A percentile compares a stretch with the other conserved stretches of the same genome.
phyloP scores from a whole-genome alignment of 108 stramenopile species.

The Pseudonitzschia delicatissima region DNA sequence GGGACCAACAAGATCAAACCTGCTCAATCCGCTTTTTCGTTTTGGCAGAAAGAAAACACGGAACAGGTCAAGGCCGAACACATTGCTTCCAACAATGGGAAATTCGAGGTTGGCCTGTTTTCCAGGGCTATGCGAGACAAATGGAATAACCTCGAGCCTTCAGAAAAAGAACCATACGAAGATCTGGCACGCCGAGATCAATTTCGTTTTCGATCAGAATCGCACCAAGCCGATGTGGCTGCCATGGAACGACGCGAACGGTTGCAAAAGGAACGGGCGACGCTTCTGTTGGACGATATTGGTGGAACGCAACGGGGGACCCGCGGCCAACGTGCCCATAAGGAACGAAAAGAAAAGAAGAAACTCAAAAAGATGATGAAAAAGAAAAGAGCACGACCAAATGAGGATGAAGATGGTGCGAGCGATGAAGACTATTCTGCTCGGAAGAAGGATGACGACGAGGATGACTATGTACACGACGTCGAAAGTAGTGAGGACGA shows the following conservation, averaged over 20 bases:
- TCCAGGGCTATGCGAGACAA: slow-evolving; percentile 49
- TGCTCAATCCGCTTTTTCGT: slow-evolving; percentile 64
- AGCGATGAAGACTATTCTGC: slow-evolving; percentile 11
- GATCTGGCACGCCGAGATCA: slow-evolving; percentile 53
- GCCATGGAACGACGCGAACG: slow-evolving; percentile 55
- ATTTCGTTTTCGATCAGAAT: slow-evolving; percentile 60
- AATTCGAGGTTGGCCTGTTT: slow-evolving; percentile 62
- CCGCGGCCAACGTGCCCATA: slow-evolving; percentile 39
- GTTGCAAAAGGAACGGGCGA: slow-evolving; percentile 48
- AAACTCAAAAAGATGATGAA: slow-evolving; percentile 39
- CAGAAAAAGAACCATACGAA: slow-evolving; percentile 48
- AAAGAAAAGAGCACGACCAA: slow-evolving; percentile 6
- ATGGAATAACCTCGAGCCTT: slow-evolving; percentile 51
- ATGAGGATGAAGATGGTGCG: slow-evolving; percentile 17
- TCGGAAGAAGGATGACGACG: slow-evolving; percentile 21
- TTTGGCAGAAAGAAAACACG: slow-evolving; percentile 61
- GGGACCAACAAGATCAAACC: slow-evolving; percentile 43
- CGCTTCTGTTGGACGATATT: slow-evolving; percentile 52
- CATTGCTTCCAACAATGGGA: slow-evolving; percentile 28
- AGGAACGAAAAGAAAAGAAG: slow-evolving; percentile 40
- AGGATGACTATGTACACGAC: slow-evolving; percentile 29
- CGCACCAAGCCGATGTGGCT: slow-evolving; percentile 69
- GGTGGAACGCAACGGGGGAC: slow-evolving; percentile 40
- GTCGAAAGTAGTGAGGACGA: slow-evolving; percentile 34
- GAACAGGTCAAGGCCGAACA: slow-evolving; percentile 55